Base-by-base conservation (phyloP, 805 yeast genomes). In the Brettanomyces anomalus region DNA sequence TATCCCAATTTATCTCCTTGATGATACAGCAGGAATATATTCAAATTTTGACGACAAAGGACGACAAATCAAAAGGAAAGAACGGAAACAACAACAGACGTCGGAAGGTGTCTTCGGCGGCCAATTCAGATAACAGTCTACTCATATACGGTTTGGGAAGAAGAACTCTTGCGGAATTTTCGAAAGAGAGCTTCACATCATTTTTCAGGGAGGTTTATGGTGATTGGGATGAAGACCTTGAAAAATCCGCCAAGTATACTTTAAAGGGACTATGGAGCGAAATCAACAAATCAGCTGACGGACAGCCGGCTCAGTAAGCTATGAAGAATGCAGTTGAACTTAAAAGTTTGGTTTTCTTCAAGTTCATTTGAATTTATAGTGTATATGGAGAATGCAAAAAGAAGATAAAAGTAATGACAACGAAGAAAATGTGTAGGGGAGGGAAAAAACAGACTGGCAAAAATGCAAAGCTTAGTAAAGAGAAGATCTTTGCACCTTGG, bases 81-180 rank as follows among this genome's bases (percentile, higher is more conserved):
- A 34, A 30, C 36, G 38, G 39, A 15, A 20, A 38, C 19, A 11
- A 16, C 10, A 19, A 18, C 15, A 14, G 32, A 4, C 37, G 30
- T 19, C 32, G 39, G 30, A 33, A 38, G 19, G 26, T 31, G 20
- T 20, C 8, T 49, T n/a, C 21, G 16, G 28, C 41, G 8, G 33
- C 44, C 8, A 43, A 41, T n/a, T 45, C 52, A 18, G 60, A 57
- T 24, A 60, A 53, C 35, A 46, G 46, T 33, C 41, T 50, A 49
- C 48, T 52, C 43, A 50, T 54, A 19, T 49, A 50, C 28, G 52
- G 56, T 6, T 28, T 64, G 5, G 68, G 67, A 6, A 43, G 63
- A 38, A 43, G 66, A 31, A 42, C 60, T 3, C 31, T 49, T 14
- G 47, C 43, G 3, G 67, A 63, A 37, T 50, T 64, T 40, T 39